A percentile compares a stretch with the other conserved stretches of the same genome.
Conservation (phyloP, 2,329 filamentous ascomycete genomes). For the Aspergillus thermomutatus region DNA sequence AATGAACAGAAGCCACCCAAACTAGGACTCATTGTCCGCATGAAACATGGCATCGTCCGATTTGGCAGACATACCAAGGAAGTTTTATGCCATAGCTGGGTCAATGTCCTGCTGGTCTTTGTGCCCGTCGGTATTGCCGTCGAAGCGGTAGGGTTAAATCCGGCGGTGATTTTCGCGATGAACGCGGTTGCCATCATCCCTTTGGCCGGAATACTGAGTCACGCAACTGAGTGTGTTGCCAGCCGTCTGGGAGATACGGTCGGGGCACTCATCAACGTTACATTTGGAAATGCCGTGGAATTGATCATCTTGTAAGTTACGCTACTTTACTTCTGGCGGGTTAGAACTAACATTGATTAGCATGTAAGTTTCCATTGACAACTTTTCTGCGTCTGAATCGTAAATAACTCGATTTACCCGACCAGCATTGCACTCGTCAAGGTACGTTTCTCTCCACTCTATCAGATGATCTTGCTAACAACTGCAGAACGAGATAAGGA, state of each 20-base stretch:
- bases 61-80: slow-evolving; percentile 33
- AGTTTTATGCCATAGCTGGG: slow-evolving; percentile 38
- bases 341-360: slow-evolving; percentile 28
- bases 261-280: slow-evolving; percentile 71
- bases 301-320: slow-evolving; percentile 65
- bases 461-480: neutral
- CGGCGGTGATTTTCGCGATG: slow-evolving; percentile 66
- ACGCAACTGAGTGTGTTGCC: slow-evolving; percentile 73
- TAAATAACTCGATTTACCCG: neutral
- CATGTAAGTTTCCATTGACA: slow-evolving; percentile 49
- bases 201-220: slow-evolving; percentile 67
- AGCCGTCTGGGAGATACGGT: slow-evolving; percentile 69
- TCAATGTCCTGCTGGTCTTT: slow-evolving; percentile 43
- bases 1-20: slow-evolving; percentile 19
- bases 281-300: slow-evolving; percentile 76
- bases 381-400: neutral
- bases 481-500: slow-evolving; percentile 68
- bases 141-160: slow-evolving; percentile 44
- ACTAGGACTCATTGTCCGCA: slow-evolving; percentile 22
- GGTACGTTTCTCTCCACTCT: slow-evolving; percentile 34
- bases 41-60: slow-evolving; percentile 29
- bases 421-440: slow-evolving; percentile 71
- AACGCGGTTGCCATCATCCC: slow-evolving; percentile 75
- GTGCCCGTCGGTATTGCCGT: slow-evolving; percentile 41
- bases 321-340: slow-evolving; percentile 13